phyloP scores from a whole-genome alignment of 441 rosid species.

The Croton setiger region DNA sequence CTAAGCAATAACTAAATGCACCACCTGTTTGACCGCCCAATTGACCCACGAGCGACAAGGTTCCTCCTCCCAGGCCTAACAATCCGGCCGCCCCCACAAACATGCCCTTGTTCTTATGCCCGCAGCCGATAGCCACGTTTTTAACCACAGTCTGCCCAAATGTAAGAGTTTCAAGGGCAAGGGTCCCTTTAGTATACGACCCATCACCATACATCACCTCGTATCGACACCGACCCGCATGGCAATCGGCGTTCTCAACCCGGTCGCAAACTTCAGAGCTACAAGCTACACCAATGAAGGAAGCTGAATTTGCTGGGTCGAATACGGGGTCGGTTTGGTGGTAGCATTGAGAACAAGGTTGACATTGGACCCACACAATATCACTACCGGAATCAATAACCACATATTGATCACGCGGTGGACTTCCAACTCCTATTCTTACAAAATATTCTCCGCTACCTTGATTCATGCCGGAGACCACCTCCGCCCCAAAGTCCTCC shows the following conservation, averaged over 20 bases:
- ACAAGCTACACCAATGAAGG: slow-evolving; percentile 75
- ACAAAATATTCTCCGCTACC: slow-evolving; percentile 96
- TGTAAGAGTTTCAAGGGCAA: slow-evolving; percentile 82
- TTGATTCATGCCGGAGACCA: slow-evolving; percentile 83
- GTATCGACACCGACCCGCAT: slow-evolving; percentile 77
- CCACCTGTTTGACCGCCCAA: slow-evolving; percentile 81
- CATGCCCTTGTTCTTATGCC: slow-evolving; percentile 84
- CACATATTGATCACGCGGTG: slow-evolving; percentile 77
- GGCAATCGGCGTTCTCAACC: slow-evolving; percentile 62
- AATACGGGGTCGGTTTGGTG: slow-evolving; percentile 90
- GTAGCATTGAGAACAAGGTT: slow-evolving; percentile 86
- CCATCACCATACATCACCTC: slow-evolving; percentile 96
- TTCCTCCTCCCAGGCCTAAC: slow-evolving; percentile 85
- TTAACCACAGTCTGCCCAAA: slow-evolving; percentile 49
- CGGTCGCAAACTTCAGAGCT: slow-evolving; percentile 71
- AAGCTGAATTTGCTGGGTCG: slow-evolving; percentile 70
- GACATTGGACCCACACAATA: slow-evolving; percentile 96
- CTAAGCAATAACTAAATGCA: slow-evolving; percentile 84
- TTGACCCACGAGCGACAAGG: slow-evolving; percentile 87
- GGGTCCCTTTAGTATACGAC: slow-evolving; percentile 72
- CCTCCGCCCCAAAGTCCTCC: slow-evolving; percentile 58
- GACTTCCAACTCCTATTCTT: slow-evolving; percentile 89
- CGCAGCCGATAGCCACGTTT: slow-evolving; percentile 85
- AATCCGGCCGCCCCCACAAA: slow-evolving; percentile 92
- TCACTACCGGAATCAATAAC: slow-evolving; percentile 95